These are phyloP conservation scores for Dalbergia cultrata DNA, from an alignment of 306 rosid species.

Conservation along the genomic window DNA sequence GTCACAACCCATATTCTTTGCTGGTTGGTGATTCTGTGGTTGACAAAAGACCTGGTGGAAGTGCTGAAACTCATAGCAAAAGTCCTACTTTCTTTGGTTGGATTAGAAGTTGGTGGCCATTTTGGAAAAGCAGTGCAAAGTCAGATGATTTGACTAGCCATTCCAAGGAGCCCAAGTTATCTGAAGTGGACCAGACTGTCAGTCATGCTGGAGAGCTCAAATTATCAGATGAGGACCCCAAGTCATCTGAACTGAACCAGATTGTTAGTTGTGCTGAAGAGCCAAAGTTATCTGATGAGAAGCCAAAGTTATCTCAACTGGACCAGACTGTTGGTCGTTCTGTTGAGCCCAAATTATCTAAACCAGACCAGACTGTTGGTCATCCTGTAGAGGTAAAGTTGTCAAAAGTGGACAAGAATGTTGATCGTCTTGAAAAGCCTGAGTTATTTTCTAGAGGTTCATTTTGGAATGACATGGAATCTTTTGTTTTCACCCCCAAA, in stretches of 20 bases:
- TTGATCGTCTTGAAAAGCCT: constrained; percentile 43
- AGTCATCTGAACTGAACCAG: constrained; percentile 30
- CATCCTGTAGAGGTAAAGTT: constrained; percentile 45
- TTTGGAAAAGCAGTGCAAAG: constrained; percentile 48
- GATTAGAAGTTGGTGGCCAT: constrained; percentile 59
- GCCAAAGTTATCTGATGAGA: constrained; percentile 39
- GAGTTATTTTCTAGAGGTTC: constrained; percentile 62
- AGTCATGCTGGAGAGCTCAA: constrained; percentile 41
- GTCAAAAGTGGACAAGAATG: constrained; percentile 45
- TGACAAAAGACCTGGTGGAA: constrained; percentile 47
- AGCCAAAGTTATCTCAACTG: not conserved
- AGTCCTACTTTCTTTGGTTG: constrained; percentile 53
- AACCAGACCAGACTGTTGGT: constrained; percentile 31
- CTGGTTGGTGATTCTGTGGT: constrained; percentile 43
- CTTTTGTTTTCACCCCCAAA: constrained; percentile 64
- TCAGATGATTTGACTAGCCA: constrained; percentile 40
- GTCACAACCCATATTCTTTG: constrained; percentile 42
- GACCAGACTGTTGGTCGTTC: constrained; percentile 26
- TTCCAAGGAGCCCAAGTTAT: constrained; percentile 49
- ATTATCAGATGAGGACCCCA: constrained; percentile 34
- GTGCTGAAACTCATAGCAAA: constrained; percentile 41
- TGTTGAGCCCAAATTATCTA: not conserved
- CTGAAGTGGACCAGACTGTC: constrained; percentile 43
- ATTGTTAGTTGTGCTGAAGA: not conserved
- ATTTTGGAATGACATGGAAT: constrained; percentile 77